Conservation (phyloP, 2,329 filamentous ascomycete genomes). For the Teratosphaeria epicoccoides region DNA sequence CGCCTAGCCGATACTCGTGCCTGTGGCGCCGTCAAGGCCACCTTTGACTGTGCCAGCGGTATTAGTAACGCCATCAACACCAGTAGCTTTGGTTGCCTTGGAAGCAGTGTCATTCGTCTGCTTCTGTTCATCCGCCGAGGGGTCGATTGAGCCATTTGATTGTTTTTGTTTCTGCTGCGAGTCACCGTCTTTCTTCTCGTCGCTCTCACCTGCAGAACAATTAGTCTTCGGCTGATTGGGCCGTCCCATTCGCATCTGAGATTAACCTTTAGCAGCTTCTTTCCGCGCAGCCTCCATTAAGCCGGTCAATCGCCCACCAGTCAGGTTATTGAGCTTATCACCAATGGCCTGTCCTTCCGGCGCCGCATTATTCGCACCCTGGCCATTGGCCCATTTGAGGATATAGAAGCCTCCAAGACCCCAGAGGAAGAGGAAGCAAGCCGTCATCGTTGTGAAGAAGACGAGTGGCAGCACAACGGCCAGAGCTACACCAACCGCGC, state of each 20-base stretch:
- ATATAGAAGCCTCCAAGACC: slow-evolving; percentile 49
- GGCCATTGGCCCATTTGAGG: slow-evolving; percentile 29
- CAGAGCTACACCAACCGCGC: slow-evolving; percentile 57
- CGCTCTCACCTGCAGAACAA: slow-evolving; percentile 1
- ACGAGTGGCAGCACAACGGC: slow-evolving; percentile 59
- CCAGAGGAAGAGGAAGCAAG: slow-evolving; percentile 57
- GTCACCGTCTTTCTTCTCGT: slow-evolving; percentile 1
- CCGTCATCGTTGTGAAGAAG: slow-evolving; percentile 53
- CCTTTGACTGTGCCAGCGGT: slow-evolving; percentile 18
- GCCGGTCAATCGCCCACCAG: slow-evolving; percentile 28
- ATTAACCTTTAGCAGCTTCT: slow-evolving; percentile 7
- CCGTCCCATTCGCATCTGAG: slow-evolving; percentile 10
- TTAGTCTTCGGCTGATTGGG: slow-evolving; percentile 5
- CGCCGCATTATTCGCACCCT: slow-evolving; percentile 7
- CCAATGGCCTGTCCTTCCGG: slow-evolving; percentile 27
- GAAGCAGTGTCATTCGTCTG: slow-evolving; percentile 7
- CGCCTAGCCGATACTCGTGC: neutral
- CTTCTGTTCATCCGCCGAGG: slow-evolving; percentile 6
- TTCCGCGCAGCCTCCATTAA: slow-evolving; percentile 19
- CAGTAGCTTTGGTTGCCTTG: slow-evolving; percentile 13
- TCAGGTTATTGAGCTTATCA: slow-evolving; percentile 32
- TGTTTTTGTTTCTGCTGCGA: slow-evolving; percentile 1
- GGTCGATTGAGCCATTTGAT: slow-evolving; percentile 4
- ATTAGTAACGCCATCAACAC: slow-evolving; percentile 10
- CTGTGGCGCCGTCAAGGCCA: slow-evolving; percentile 16